Base-by-base conservation (phyloP, 169 alveolate species). In the Eimeria acervulina region DNA sequence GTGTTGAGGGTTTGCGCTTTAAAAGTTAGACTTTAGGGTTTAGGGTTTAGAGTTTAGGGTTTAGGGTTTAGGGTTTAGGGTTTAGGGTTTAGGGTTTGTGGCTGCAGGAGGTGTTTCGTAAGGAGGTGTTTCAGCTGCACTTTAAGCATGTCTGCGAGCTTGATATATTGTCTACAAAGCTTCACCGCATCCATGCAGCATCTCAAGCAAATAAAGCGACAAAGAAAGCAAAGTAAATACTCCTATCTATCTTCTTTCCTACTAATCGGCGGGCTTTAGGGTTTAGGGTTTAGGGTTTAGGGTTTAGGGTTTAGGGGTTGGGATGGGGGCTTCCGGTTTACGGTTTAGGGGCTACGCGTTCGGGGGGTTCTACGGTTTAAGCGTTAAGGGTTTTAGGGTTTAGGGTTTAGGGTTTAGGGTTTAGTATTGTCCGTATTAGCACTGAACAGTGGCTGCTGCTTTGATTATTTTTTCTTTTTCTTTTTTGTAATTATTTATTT, bases 141-240 rank as follows among this genome's bases (percentile, higher is more conserved):
- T 93, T 98, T 90, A 96, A 98, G 95, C 98, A 97, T 88, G 98
- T 98, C 66, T 98, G 98, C 38, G 99, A 98, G 78, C 81, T 98
- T 51, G 98, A 97, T 63, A 59, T 84, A 0, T 91, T 97, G 10
- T 85, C 95, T 17, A 66, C 96, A 61, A 97, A 97, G 80, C 90
- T 98, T 33, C 97, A 97, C 87, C 94, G 96, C 23, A 38, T 95
- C 36, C 78, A 66, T 31, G 88, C 92, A 1, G 96, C 91, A 12
- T 17, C 51, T n/a, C 76, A 52, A 15, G 88, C 76, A 47, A 42
- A 92, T 8, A 68, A 90, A 38, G 85, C 28, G 52, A 74, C 85
- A 1, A 12, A 52, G 28, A 52, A 13, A 52, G 66, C 17, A 52
- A 52, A 13, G 66, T 52, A 17, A 52, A 52, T 17, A 52, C 66